These are phyloP conservation scores for Dictyostelium citrinum DNA, from an alignment of 78 protist genomes.

Conservation along the genomic window DNA sequence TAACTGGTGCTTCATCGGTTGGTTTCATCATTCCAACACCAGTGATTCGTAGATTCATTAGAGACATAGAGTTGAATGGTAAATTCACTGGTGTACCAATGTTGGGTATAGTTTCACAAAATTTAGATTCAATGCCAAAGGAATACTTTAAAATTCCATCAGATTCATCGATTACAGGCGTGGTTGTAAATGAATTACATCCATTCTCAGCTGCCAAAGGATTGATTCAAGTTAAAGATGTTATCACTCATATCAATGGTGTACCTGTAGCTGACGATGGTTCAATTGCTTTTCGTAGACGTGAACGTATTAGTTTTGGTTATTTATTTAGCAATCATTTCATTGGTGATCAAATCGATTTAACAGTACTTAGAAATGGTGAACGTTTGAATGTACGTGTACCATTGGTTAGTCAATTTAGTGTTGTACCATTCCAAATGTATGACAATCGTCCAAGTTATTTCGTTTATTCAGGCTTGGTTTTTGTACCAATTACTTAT, in stretches of 20 bases:
- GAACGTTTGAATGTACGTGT: background rate
- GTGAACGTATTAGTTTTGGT: constrained; percentile 63
- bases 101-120: constrained; percentile 48
- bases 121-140: constrained; percentile 36
- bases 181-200: constrained; percentile 40
- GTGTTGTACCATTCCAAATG: constrained; percentile 63
- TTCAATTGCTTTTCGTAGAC: constrained; percentile 62
- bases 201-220: constrained; percentile 45
- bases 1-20: constrained; percentile 70
- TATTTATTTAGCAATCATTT: constrained; percentile 40
- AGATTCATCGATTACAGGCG: background rate
- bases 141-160: constrained; percentile 16
- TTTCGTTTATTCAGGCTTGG: constrained; percentile 81
- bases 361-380: constrained; percentile 58
- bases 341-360: constrained; percentile 39
- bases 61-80: constrained; percentile 47
- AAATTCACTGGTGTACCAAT: constrained; percentile 77
- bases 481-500: constrained; percentile 73
- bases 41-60: constrained; percentile 64
- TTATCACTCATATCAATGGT: constrained; percentile 75
- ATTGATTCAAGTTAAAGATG: background rate
- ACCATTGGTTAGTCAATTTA: constrained; percentile 9
- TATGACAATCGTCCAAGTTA: constrained; percentile 68
- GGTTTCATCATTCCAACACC: constrained; percentile 87
- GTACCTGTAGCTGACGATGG: constrained; percentile 80